These are phyloP conservation scores for Trypethelium eluteriae DNA, from an alignment of 495 filamentous ascomycete species.

Conservation along the genomic window DNA sequence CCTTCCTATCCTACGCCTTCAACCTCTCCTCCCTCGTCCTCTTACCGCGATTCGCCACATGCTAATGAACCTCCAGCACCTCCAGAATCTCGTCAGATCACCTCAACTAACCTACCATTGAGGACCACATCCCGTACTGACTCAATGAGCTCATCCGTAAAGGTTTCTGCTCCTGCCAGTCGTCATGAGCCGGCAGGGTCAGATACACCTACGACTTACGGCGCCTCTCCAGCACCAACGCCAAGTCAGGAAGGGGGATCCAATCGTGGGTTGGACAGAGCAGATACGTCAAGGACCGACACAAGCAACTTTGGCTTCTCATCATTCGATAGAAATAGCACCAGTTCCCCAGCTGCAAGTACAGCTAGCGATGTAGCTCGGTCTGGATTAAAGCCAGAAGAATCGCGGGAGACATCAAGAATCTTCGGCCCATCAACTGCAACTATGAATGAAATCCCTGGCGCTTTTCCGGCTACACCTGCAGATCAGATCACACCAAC, in stretches of 20 bases:
- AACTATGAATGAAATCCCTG: conserved; percentile 43
- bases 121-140: conserved; percentile 45
- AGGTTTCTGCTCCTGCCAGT: conserved; percentile 72
- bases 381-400: conserved; percentile 26
- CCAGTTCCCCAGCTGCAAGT: conserved; percentile 30
- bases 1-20: conserved; percentile 50
- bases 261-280: conserved; percentile 27
- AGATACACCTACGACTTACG: conserved; percentile 50
- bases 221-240: conserved; percentile 35
- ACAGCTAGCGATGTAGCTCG: conserved; percentile 27
- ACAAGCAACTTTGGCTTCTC: conserved; percentile 20
- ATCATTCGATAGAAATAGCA: conserved; percentile 24
- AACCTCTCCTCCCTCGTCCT: conserved; percentile 50
- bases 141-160: conserved; percentile 67
- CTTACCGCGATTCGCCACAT: conserved; percentile 47
- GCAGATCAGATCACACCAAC: conserved; percentile 14
- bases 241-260: conserved; percentile 41
- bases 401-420: conserved; percentile 29
- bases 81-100: conserved; percentile 60
- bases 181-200: conserved; percentile 54
- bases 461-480: conserved; percentile 47
- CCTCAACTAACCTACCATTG: conserved; percentile 19
- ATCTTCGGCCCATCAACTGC: conserved; percentile 28
- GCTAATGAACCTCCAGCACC: conserved; percentile 50
- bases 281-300: conserved; percentile 30